These are phyloP conservation scores for Fusarium sp. DNA, from an alignment of 2,329 filamentous ascomycete genomes.

Conservation along the genomic window DNA sequence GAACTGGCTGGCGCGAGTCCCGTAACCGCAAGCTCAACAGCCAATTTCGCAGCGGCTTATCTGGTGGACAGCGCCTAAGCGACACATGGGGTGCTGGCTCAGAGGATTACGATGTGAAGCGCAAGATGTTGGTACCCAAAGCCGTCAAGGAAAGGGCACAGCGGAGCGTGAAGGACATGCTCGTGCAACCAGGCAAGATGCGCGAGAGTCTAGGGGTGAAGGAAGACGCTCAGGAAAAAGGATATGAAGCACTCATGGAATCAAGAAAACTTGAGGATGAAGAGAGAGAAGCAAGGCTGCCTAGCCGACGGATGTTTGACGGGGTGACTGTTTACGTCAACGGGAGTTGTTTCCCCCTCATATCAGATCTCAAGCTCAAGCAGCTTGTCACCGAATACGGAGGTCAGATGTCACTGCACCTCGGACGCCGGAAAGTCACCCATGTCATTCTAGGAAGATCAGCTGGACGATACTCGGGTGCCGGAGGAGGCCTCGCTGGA, in stretches of 20 bases:
- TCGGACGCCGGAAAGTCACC: constrained; percentile 79
- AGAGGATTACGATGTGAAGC: constrained; percentile 59
- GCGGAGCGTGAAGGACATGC: constrained; percentile 63
- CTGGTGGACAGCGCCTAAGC: constrained; percentile 67
- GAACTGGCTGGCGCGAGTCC: constrained; percentile 75
- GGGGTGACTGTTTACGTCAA: constrained; percentile 85
- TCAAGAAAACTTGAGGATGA: constrained; percentile 59
- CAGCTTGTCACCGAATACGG: constrained; percentile 79
- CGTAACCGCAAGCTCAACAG: constrained; percentile 73
- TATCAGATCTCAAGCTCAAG: constrained; percentile 90
- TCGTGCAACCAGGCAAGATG: constrained; percentile 58
- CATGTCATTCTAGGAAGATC: constrained; percentile 83
- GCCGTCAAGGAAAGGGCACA: constrained; percentile 51
- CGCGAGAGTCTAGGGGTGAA: constrained; percentile 32
- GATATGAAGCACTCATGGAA: constrained; percentile 38
- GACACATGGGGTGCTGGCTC: constrained; percentile 74
- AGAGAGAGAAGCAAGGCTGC: constrained; percentile 50
- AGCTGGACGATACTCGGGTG: constrained; percentile 56
- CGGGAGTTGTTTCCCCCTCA: constrained; percentile 80
- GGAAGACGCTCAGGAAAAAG: constrained; percentile 5
- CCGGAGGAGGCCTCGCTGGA: constrained; percentile 78
- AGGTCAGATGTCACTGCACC: constrained; percentile 73
- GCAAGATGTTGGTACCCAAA: constrained; percentile 55
- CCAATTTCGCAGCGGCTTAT: constrained; percentile 70
- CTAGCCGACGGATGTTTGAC: constrained; percentile 66